These are phyloP conservation scores for Moesziomyces parantarcticus DNA, from an alignment of 1,284 basidiomycete species.

Conservation along the genomic window DNA sequence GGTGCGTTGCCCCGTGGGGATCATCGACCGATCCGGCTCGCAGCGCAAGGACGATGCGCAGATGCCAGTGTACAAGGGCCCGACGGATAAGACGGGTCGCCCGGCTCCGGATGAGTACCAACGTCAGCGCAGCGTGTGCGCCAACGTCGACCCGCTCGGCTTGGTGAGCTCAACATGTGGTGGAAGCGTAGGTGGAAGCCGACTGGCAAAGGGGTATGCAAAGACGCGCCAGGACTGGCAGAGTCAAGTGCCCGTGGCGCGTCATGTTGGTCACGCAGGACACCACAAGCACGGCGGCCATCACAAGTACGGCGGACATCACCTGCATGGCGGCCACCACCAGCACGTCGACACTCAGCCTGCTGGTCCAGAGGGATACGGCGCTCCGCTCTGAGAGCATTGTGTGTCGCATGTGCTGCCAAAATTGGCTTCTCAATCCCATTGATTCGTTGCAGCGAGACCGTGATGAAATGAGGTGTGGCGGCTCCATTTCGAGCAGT, in stretches of 20 bases:
- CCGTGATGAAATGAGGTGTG: too few relatives aligned
- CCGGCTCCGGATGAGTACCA: slow-evolving; percentile 35
- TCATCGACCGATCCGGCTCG: slow-evolving; percentile 33
- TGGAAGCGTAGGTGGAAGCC: slow-evolving; percentile 14
- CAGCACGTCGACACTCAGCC: background rate
- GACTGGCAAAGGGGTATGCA: slow-evolving; percentile 16
- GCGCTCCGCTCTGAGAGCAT: background rate
- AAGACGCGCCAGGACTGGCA: slow-evolving; percentile 19
- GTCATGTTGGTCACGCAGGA: background rate
- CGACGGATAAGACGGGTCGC: slow-evolving; percentile 27
- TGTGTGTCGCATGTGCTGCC: too few relatives aligned
- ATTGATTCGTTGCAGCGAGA: too few relatives aligned
- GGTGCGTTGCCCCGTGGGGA: slow-evolving; percentile 26
- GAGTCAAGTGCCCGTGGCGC: slow-evolving; percentile 1
- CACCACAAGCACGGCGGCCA: too few relatives aligned
- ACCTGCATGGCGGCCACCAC: too few relatives aligned
- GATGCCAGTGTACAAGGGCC: slow-evolving; percentile 9
- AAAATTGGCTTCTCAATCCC: background rate
- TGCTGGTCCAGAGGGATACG: background rate
- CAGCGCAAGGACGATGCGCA: slow-evolving; percentile 36
- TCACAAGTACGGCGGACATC: too few relatives aligned
- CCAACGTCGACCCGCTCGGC: slow-evolving; percentile 32
- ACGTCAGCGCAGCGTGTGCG: slow-evolving; percentile 31
- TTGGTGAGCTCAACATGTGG: slow-evolving; percentile 36
- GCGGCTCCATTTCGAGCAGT: too few relatives aligned